Conservation (phyloP, 2,329 filamentous ascomycete species). For the Didymosphaeria variabile region DNA sequence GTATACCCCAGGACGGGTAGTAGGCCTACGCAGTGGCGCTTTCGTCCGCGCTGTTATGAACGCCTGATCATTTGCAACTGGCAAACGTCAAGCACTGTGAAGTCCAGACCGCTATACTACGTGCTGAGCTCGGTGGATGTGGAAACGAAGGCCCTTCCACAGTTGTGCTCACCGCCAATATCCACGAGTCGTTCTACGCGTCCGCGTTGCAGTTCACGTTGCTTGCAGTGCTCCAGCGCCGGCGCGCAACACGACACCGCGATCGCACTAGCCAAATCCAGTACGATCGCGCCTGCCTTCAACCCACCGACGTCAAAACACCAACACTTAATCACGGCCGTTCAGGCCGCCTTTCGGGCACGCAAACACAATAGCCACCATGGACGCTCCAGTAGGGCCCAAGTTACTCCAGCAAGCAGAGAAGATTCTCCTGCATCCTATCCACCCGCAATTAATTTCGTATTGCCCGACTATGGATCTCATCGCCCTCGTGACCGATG, state of each 20-base stretch:
- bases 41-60: background rate
- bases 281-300: slow-evolving; percentile 30
- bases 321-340: slow-evolving; percentile 5
- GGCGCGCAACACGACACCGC: slow-evolving; percentile 34
- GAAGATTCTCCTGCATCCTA: slow-evolving; percentile 55
- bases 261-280: slow-evolving; percentile 33
- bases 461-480: slow-evolving; percentile 89
- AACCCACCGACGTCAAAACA: slow-evolving; percentile 22
- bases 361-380: slow-evolving; percentile 15
- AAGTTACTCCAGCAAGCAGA: slow-evolving; percentile 51
- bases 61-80: background rate
- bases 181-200: too few species aligned
- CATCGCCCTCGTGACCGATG: slow-evolving; percentile 74
- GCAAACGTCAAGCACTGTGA: background rate
- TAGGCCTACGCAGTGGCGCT: slow-evolving; percentile 12
- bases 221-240: background rate
- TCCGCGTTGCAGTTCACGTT: background rate
- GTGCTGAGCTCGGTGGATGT: too few species aligned
- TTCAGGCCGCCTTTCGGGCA: slow-evolving; percentile 2
- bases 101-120: too few species aligned
- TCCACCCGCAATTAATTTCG: slow-evolving; percentile 68
- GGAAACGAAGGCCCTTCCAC: too few species aligned
- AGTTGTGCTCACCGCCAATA: too few species aligned
- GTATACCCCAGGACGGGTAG: slow-evolving; percentile 10
- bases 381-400: slow-evolving; percentile 27